Percentiles rank a stretch among this genome's conserved stretches.
Evolutionary conservation across 805 yeast genomes (phyloP).

Genomic region (Metschnikowia corniflorae): DNA sequence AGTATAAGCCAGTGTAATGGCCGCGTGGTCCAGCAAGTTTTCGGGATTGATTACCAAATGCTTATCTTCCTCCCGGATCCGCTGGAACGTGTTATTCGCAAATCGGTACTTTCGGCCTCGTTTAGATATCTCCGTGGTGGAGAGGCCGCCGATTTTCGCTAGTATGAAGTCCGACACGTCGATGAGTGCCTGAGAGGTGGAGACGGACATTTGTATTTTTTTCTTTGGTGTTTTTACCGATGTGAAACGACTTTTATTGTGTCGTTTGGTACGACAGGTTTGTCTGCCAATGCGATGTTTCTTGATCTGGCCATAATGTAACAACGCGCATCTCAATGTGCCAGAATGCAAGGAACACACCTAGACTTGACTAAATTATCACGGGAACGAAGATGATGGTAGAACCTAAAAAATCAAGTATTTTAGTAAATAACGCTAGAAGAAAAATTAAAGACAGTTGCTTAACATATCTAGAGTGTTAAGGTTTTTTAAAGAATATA

Average conservation of each 20-base stretch:
- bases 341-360: too few species aligned
- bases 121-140: slow-evolving; percentile 34
- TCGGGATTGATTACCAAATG: slow-evolving; percentile 41
- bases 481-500: too few species aligned
- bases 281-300: too few species aligned
- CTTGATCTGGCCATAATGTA: too few species aligned
- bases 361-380: too few species aligned
- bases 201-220: neutral
- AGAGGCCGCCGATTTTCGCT: slow-evolving; percentile 30
- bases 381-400: too few species aligned
- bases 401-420: too few species aligned
- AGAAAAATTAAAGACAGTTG: too few species aligned
- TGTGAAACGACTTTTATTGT: neutral
- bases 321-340: too few species aligned
- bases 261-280: too few species aligned
- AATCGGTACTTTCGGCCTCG: slow-evolving; percentile 49
- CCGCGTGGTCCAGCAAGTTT: slow-evolving; percentile 26
- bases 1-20: slow-evolving; percentile 42
- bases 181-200: slow-evolving; percentile 33
- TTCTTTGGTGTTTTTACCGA: neutral
- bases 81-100: slow-evolving; percentile 45
- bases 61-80: slow-evolving; percentile 48
- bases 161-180: slow-evolving; percentile 34
- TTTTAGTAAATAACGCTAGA: too few species aligned
- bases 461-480: too few species aligned